Evolutionary conservation across 768 basidiomycete species (phyloP).

Genomic region (Tricholoma sp.): DNA sequence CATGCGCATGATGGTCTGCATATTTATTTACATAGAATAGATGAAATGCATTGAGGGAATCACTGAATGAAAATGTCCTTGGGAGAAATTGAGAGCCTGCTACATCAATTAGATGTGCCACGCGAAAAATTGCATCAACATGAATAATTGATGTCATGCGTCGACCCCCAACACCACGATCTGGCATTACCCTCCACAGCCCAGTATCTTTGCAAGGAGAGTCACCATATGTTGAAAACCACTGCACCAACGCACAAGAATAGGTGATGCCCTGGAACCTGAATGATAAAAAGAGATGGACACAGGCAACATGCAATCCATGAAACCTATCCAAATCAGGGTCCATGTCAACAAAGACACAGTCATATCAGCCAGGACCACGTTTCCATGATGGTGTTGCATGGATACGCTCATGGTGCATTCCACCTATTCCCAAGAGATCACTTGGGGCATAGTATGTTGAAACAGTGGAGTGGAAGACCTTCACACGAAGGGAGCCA

Average conservation of each 20-base stretch:
- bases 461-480: conserved; percentile 24
- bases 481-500: conserved; percentile 9
- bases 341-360: conserved; percentile 19
- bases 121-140: conserved; percentile 22
- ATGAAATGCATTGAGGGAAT: conserved; percentile 20
- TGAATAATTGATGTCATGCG: conserved; percentile 17
- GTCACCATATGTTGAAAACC: conserved; percentile 10
- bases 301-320: conserved; percentile 18
- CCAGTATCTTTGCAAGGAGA: conserved; percentile 7
- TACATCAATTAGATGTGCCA: conserved; percentile 26
- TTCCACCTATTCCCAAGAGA: conserved; percentile 14
- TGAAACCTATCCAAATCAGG: conserved; percentile 16
- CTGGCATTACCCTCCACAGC: conserved; percentile 27
- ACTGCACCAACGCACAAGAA: conserved; percentile 21
- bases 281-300: conserved; percentile 23
- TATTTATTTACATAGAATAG: conserved; percentile 27
- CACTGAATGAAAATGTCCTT: not conserved
- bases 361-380: conserved; percentile 21
- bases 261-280: conserved; percentile 9
- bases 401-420: conserved; percentile 21
- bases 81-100: conserved; percentile 18
- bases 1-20: conserved; percentile 25
- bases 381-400: conserved; percentile 22
- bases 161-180: conserved; percentile 9
- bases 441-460: conserved; percentile 24